Evolutionary conservation across 805 yeast genomes (phyloP), one percentile per base, ranked within the genome.

Genomic region (Myxozyma monticola): DNA sequence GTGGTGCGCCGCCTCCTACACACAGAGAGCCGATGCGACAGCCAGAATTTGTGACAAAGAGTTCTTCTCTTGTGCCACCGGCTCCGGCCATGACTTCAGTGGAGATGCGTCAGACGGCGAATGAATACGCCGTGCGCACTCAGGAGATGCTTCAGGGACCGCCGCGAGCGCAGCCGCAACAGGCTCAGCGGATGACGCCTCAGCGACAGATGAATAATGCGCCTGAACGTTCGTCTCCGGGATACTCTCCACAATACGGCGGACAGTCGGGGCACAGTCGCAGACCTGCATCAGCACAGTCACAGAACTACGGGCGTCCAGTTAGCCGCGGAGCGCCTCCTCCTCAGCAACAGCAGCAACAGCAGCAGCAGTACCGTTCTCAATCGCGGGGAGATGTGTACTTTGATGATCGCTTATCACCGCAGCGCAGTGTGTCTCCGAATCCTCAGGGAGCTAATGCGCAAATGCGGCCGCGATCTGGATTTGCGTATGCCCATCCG

Each of bases 31-130:
- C n/a, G n/a, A 30, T 37, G 43, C 35, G 43, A 22, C 55, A 46
- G 41, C 51, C 51, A 1, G 44, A 47, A 26, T 47, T 47, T 18
- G 36, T 45, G n/a, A 3, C 44, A 8, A 15, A 31, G 28, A 25
- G 25, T 26, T 28, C 45, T 2, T 31, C 37, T 14, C 58, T 65
- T 21, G 60, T 51, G 9, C 62, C 68, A 9, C 69, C 69, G 18
- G 57, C 63, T 17, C 65, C 64, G 22, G 68, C 67, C 7, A 57
- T 61, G 36, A 66, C 69, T 2, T 60, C 69, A 10, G 74, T 45
- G 68, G 78, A 24, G 67, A 75, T 62, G 79, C 74, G 56, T 4
- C 45, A 42, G 49, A 65, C 63, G 36, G 62, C 60, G 24, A 58
- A 34, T 45, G 59, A 54, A 40, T 66, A 63, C 37, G 42, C 61